These are phyloP conservation scores for Recurvomyces mirabilis DNA, from an alignment of 495 filamentous ascomycete genomes.

Conservation along the genomic window DNA sequence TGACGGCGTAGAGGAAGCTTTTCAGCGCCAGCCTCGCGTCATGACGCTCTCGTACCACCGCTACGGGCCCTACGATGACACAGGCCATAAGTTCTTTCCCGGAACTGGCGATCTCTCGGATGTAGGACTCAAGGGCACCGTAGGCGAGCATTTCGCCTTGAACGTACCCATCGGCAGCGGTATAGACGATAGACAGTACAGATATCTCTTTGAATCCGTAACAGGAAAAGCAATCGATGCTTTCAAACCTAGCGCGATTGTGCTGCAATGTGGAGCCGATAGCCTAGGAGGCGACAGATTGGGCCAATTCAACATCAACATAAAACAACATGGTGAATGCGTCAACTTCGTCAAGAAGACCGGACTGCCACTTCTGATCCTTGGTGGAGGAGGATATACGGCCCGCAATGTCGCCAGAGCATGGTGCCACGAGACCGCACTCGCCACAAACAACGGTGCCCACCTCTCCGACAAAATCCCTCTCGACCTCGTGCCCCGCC, in stretches of 20 bases:
- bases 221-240: conserved; percentile 61
- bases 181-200: conserved; percentile 88
- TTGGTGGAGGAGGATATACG: conserved; percentile 96
- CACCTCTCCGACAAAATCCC: conserved; percentile 26
- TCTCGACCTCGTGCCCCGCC: conserved; percentile 24
- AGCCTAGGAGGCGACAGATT: conserved; percentile 86
- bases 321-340: conserved; percentile 83
- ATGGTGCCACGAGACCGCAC: conserved; percentile 91
- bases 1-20: conserved; percentile 93
- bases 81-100: conserved; percentile 52
- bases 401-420: conserved; percentile 89
- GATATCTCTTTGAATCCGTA: conserved; percentile 68
- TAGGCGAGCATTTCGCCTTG: conserved; percentile 52
- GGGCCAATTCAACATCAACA: conserved; percentile 93
- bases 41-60: conserved; percentile 97
- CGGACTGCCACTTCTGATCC: conserved; percentile 67
- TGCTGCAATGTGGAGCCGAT: conserved; percentile 93
- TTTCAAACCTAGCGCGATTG: conserved; percentile 78
- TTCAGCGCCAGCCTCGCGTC: conserved; percentile 91
- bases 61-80: conserved; percentile 56
- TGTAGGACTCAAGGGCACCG: conserved; percentile 50
- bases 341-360: conserved; percentile 75
- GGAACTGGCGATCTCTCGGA: conserved; percentile 51
- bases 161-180: conserved; percentile 64
- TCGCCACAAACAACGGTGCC: conserved; percentile 37